Base-by-base conservation (phyloP, 2,329 filamentous ascomycete species). In the Rutstroemia sp. region DNA sequence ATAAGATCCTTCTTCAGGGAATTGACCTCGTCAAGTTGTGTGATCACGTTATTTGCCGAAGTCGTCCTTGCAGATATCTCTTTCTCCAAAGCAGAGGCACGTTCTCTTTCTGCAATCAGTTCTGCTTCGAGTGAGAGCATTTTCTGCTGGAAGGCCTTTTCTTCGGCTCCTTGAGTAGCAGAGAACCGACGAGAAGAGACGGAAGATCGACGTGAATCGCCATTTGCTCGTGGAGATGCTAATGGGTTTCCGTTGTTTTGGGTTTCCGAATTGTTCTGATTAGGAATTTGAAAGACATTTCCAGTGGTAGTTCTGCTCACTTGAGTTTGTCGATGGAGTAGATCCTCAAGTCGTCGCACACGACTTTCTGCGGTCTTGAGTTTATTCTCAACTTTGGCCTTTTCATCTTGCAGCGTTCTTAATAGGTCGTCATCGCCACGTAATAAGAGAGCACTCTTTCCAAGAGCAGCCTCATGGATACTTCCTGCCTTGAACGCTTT, bases 401-500 rank as follows among this genome's bases (percentile, higher is more conserved):
- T 96, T 59, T 96, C 91, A 16, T 90, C 88, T 69, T 88, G 88
- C n/a, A 97, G 72, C 62, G 77, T 87, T 68, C 79, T 80, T 37
- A 88, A 79, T 60, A 92, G 76, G 61, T 96, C 92, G 65, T 95
- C 90, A 60, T 94, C 88, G n/a, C 90, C 91, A 41, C 90, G 85
- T 14, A 95, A 81, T 65, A 96, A 74, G 9, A 96, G 79, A 1
- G 90, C 92, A 62, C 89, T 95, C 66, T 87, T 84, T n/a, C 90
- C 90, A 59, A 96, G 80, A 2, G 83, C 83, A n/a, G 87, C 86
- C 69, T 97, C 94, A 66, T 96, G 91, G 39, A 97, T 81, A 68
- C 94, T 97, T 16, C 94, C 94, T 68, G 95, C 94, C 69, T 96
- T 96, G 76, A 99, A 97, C 5, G 90, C 91, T 70, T 92, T 95